A percentile compares a stretch with the other conserved stretches of the same genome.
phyloP scores from a whole-genome alignment of 805 yeast species.

The Debaryomyces hansenii region DNA sequence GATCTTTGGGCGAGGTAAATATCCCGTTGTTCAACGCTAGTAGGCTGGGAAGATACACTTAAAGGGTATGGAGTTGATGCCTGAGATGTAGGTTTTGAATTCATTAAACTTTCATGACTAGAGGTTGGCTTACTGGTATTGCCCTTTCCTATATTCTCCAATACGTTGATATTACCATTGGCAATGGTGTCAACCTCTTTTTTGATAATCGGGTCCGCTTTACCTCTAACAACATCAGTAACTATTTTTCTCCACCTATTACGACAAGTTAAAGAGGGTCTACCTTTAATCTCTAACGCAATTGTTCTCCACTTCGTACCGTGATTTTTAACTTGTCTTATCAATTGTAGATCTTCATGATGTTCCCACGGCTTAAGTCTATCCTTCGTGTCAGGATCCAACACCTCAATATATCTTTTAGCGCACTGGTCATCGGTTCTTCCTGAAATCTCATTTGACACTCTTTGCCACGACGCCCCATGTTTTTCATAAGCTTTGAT shows the following conservation, averaged over 20 bases:
- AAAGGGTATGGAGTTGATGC: not conserved
- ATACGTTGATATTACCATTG: conserved; percentile 14
- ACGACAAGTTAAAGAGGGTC: conserved; percentile 88
- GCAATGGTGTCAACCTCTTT: conserved; percentile 59
- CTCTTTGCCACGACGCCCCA: conserved; percentile 87
- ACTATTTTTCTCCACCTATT: conserved; percentile 90
- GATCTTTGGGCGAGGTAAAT: not conserved
- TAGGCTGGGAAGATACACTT: not conserved
- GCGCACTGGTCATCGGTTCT: conserved; percentile 96
- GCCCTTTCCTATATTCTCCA: not conserved
- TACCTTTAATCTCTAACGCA: conserved; percentile 64
- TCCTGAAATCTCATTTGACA: conserved; percentile 72
- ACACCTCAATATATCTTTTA: conserved; percentile 82
- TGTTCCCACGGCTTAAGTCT: conserved; percentile 76
- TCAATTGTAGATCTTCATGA: conserved; percentile 71
- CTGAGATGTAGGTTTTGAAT: not conserved
- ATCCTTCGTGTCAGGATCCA: conserved; percentile 78
- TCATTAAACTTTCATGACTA: not conserved
- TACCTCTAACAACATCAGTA: conserved; percentile 69
- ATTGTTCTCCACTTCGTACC: conserved; percentile 93
- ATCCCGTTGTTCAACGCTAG: not conserved
- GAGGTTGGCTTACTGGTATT: not conserved
- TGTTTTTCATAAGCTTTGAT: conserved; percentile 60
- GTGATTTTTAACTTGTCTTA: conserved; percentile 63
- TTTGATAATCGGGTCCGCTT: conserved; percentile 55